Evolutionary conservation across 169 alveolate genomes (phyloP).

Genomic region (Eimeria maxima): DNA sequence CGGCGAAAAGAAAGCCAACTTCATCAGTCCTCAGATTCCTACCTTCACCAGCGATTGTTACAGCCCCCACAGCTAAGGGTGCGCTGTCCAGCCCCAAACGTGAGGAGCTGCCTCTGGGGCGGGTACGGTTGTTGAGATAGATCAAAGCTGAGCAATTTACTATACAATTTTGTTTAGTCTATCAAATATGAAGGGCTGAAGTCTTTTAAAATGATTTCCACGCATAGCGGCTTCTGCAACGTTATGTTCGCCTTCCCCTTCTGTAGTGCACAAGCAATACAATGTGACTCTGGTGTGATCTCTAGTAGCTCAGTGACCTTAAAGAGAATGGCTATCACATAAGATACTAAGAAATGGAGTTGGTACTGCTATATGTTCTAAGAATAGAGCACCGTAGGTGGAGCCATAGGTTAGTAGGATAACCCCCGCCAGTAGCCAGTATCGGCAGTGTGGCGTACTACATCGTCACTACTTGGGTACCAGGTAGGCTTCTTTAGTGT

Average conservation of each 20-base stretch:
- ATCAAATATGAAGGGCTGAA: neutral
- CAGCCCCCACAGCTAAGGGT: conserved; percentile 76
- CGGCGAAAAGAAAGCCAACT: neutral
- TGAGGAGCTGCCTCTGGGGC: neutral
- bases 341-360: no score
- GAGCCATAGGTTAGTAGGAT: no score
- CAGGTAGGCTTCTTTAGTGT: no score
- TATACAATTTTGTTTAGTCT: neutral
- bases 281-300: no score
- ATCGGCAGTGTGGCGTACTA: no score
- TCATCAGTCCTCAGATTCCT: neutral
- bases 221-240: neutral
- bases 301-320: no score
- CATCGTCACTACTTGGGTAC: no score
- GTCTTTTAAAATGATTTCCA: neutral
- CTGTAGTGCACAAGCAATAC: neutral
- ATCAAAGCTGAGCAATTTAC: no score
- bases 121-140: neutral
- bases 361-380: no score
- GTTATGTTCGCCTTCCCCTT: neutral
- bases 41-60: neutral
- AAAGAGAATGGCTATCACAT: no score
- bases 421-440: no score
- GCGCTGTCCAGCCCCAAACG: conserved; percentile 73
- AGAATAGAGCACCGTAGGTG: no score